phyloP scores from a whole-genome alignment of 352 stramenopile species.

The Globisporangium cederbergense region DNA sequence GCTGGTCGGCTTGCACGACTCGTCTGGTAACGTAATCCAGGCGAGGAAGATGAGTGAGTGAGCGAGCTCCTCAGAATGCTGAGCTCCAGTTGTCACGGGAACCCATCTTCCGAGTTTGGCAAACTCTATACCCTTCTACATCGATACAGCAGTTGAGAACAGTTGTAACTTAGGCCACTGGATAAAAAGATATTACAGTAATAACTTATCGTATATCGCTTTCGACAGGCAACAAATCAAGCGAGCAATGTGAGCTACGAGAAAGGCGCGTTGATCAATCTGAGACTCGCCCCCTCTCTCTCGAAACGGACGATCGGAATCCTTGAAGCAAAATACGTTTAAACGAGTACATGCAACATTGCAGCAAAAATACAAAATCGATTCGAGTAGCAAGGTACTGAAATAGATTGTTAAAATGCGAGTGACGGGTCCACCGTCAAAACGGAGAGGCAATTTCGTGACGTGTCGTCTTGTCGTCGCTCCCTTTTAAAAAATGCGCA shows the following conservation, averaged over 20 bases:
- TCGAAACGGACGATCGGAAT: background rate
- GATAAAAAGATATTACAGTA: too few relatives aligned
- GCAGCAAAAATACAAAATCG: too few relatives aligned
- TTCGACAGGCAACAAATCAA: constrained; percentile 9
- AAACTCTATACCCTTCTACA: background rate
- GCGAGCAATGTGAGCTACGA: constrained; percentile 5
- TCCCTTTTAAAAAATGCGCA: background rate
- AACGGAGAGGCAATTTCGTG: constrained; percentile 1
- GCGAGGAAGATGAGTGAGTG: background rate
- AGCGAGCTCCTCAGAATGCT: background rate
- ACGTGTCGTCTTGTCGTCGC: constrained; percentile 8
- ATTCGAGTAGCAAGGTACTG: background rate
- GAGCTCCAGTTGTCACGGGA: background rate
- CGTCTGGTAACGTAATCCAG: constrained; percentile 8
- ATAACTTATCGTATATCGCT: background rate
- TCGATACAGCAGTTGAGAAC: background rate
- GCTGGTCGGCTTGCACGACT: background rate
- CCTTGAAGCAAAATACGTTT: background rate
- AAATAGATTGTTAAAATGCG: background rate
- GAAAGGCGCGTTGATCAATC: constrained; percentile 4
- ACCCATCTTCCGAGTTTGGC: background rate
- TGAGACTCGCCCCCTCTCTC: too few relatives aligned
- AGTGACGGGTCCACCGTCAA: constrained; percentile 4
- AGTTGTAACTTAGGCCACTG: too few relatives aligned
- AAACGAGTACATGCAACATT: background rate